Evolutionary conservation across 768 basidiomycete genomes (phyloP).

Genomic region (Psilocybe subaeruginosa): DNA sequence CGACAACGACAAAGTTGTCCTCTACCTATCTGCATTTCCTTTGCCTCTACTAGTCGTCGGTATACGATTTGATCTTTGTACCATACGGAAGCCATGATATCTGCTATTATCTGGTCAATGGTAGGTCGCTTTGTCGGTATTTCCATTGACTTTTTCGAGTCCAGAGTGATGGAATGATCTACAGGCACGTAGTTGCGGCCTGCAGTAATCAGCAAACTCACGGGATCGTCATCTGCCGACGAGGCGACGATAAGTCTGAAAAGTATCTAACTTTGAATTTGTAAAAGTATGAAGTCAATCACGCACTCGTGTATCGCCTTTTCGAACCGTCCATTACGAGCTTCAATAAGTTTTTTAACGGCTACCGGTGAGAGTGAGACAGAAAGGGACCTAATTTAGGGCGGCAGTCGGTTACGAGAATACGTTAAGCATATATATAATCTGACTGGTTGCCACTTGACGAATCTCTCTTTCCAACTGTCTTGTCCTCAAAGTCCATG

Average conservation of each 20-base stretch:
- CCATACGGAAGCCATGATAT: conserved; percentile 61
- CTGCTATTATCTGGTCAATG: conserved; percentile 59
- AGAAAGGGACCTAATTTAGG: conserved; percentile 24
- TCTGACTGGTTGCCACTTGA: conserved; percentile 22
- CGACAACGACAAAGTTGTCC: neutral
- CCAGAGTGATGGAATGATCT: conserved; percentile 42
- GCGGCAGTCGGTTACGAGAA: neutral
- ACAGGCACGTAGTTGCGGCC: conserved; percentile 74
- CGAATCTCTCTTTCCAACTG: conserved; percentile 36
- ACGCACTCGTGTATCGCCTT: conserved; percentile 71
- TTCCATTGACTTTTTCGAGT: conserved; percentile 9
- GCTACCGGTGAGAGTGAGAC: conserved; percentile 55
- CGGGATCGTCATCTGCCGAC: conserved; percentile 58
- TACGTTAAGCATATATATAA: conserved; percentile 5
- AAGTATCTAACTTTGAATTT: neutral
- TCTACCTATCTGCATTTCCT: conserved; percentile 54
- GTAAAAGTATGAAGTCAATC: neutral
- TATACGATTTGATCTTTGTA: conserved; percentile 73
- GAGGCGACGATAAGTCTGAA: conserved; percentile 62
- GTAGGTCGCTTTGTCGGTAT: conserved; percentile 56
- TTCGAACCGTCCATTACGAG: conserved; percentile 65
- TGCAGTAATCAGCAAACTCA: conserved; percentile 63
- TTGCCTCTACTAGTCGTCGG: conserved; percentile 55
- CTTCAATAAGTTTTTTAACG: conserved; percentile 71
- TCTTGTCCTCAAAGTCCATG: conserved; percentile 44